phyloP scores from a whole-genome alignment of 345 rosid species.

The Salix koriyanagi region DNA sequence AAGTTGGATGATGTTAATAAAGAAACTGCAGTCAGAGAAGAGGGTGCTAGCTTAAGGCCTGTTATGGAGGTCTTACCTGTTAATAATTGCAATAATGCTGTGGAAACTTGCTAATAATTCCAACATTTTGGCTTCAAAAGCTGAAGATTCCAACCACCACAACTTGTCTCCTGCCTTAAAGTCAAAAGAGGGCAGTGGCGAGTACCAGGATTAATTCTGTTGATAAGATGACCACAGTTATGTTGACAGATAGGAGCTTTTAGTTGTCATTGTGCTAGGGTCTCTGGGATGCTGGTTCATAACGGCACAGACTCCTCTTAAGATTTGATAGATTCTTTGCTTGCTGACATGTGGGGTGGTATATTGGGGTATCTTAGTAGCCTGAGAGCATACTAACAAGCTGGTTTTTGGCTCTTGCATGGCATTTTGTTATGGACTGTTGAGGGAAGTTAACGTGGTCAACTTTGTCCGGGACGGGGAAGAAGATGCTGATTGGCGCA shows the following conservation, averaged over 20 bases:
- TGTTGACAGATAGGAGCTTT: background rate
- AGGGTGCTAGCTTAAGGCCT: background rate
- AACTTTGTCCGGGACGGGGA: background rate
- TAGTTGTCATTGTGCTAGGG: background rate
- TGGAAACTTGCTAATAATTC: background rate
- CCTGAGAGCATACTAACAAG: slow-evolving; percentile 12
- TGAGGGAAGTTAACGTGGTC: background rate
- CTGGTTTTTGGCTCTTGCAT: background rate
- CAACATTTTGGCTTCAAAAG: background rate
- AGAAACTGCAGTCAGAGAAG: background rate
- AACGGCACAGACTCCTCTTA: background rate
- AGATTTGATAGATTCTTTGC: slow-evolving; percentile 5
- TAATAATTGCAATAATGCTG: background rate
- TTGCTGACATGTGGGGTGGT: slow-evolving; percentile 1
- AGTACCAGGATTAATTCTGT: background rate
- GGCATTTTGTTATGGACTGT: background rate
- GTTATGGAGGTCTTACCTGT: background rate
- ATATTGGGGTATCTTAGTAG: background rate
- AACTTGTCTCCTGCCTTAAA: background rate
- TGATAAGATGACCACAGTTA: background rate
- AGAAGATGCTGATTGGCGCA: background rate
- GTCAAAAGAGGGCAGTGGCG: background rate
- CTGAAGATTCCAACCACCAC: background rate
- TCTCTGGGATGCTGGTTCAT: background rate
- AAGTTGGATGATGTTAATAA: slow-evolving; percentile 15